These are phyloP conservation scores for Hansenula anomala DNA, from an alignment of 1,139 yeast genomes.

Conservation along the genomic window DNA sequence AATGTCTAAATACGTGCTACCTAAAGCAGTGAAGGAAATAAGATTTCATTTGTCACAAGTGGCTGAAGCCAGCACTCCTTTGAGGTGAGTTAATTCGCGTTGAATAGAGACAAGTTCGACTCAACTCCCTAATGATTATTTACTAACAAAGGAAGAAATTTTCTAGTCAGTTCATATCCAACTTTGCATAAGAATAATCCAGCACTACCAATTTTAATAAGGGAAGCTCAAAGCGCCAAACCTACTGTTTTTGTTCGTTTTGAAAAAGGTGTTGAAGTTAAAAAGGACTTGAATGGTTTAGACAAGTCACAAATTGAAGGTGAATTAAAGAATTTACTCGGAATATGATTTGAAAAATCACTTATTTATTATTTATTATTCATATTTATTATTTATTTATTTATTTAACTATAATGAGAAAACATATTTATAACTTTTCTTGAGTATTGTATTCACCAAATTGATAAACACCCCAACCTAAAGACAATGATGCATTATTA, in stretches of 20 bases:
- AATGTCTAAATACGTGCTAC: slow-evolving; percentile 9
- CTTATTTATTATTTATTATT: not conserved
- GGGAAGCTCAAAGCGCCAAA: slow-evolving; percentile 16
- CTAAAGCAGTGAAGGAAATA: slow-evolving; percentile 17
- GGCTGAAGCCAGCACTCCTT: slow-evolving; percentile 12
- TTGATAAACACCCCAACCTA: slow-evolving; percentile 69
- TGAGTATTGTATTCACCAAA: slow-evolving; percentile 24
- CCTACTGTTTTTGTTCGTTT: slow-evolving; percentile 20
- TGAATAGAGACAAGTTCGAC: no score
- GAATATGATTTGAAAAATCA: no score
- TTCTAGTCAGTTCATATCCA: slow-evolving; percentile 16
- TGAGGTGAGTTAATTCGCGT: slow-evolving; percentile 22
- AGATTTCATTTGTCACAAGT: slow-evolving; percentile 21
- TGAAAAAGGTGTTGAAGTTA: slow-evolving; percentile 19
- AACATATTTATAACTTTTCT: not conserved
- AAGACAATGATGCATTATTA: slow-evolving; percentile 36
- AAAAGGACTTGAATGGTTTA: slow-evolving; percentile 15
- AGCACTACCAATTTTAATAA: slow-evolving; percentile 17
- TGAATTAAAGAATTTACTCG: slow-evolving; percentile 14
- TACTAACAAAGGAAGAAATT: slow-evolving; percentile 17
- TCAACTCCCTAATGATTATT: no score
- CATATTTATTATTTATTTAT: slow-evolving; percentile 2
- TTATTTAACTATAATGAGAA: no score
- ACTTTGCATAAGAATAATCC: slow-evolving; percentile 14
- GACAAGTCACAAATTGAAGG: slow-evolving; percentile 14